These are phyloP conservation scores for Puccinellia tenuiflora DNA, from an alignment of 176 grass and related monocot species.

Conservation along the genomic window DNA sequence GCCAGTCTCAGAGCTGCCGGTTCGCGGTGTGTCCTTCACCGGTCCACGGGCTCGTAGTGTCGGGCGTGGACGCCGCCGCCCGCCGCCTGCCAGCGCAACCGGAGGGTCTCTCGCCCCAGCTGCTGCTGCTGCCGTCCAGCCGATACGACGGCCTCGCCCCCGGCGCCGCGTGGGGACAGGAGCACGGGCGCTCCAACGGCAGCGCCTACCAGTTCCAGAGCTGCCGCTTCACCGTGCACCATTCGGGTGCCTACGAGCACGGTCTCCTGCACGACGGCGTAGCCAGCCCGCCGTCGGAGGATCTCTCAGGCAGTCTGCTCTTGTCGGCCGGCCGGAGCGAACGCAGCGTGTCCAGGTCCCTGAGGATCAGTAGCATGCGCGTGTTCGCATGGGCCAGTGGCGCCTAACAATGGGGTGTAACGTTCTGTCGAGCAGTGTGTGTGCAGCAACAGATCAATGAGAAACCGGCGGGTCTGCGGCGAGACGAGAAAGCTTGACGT, in stretches of 20 bases:
- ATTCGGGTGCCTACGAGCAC: slow-evolving; percentile 16
- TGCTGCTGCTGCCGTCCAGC: background rate
- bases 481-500: background rate
- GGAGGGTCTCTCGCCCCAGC: background rate
- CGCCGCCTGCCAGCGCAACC: background rate
- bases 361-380: slow-evolving; percentile 10
- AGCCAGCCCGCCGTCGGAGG: background rate
- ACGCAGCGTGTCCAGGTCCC: slow-evolving; percentile 8
- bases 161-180: background rate
- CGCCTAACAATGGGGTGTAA: background rate
- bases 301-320: background rate
- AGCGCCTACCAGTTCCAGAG: background rate
- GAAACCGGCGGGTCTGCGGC: background rate
- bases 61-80: background rate
- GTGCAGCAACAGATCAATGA: background rate
- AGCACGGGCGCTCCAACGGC: background rate
- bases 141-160: background rate
- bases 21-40: slow-evolving; percentile 12
- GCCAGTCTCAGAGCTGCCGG: slow-evolving; percentile 24
- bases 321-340: background rate
- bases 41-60: background rate
- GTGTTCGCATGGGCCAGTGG: slow-evolving; percentile 26
- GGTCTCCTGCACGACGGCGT: background rate
- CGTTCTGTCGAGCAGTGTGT: background rate
- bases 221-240: slow-evolving; percentile 27